phyloP scores from a whole-genome alignment of 2,329 filamentous ascomycete species.

The Mycosphaerella sp. region DNA sequence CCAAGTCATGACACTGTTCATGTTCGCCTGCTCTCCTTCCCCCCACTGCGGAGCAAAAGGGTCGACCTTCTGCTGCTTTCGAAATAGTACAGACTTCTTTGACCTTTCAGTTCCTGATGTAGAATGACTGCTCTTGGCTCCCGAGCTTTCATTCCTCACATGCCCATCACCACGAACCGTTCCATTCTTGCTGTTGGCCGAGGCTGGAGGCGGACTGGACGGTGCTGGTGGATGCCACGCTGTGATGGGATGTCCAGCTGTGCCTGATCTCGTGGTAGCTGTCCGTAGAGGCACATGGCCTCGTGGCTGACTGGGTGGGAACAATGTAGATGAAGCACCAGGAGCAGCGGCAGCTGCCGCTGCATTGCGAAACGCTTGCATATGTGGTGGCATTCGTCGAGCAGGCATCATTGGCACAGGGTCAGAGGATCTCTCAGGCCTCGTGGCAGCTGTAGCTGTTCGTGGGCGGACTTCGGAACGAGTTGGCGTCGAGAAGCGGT shows the following conservation, averaged over 20 bases:
- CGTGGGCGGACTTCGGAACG: constrained; percentile 18
- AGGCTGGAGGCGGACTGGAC: constrained; percentile 5
- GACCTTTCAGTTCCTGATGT: constrained; percentile 24
- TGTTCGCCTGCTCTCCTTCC: neutral
- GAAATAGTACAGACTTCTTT: constrained; percentile 29
- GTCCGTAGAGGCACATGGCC: constrained; percentile 29
- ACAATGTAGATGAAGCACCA: constrained; percentile 26
- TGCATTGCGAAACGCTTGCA: constrained; percentile 30
- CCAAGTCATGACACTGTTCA: constrained; percentile 2
- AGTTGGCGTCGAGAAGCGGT: constrained; percentile 27
- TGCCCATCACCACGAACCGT: constrained; percentile 5
- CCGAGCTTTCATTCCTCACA: neutral
- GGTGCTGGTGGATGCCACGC: constrained; percentile 33
- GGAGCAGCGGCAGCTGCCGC: constrained; percentile 18
- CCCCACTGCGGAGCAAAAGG: constrained; percentile 10
- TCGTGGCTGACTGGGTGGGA: constrained; percentile 23
- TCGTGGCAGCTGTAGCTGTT: constrained; percentile 15
- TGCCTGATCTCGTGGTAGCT: constrained; percentile 21
- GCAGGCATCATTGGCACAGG: constrained; percentile 4
- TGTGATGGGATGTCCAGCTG: constrained; percentile 31
- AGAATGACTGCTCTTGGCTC: constrained; percentile 25
- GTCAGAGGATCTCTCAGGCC: constrained; percentile 3
- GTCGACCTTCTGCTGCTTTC: constrained; percentile 12
- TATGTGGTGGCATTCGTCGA: constrained; percentile 29
- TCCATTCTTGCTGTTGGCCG: constrained; percentile 11